These are phyloP conservation scores for Cryptococcus wingfieldii DNA, from an alignment of 1,284 basidiomycete genomes.

Conservation along the genomic window DNA sequence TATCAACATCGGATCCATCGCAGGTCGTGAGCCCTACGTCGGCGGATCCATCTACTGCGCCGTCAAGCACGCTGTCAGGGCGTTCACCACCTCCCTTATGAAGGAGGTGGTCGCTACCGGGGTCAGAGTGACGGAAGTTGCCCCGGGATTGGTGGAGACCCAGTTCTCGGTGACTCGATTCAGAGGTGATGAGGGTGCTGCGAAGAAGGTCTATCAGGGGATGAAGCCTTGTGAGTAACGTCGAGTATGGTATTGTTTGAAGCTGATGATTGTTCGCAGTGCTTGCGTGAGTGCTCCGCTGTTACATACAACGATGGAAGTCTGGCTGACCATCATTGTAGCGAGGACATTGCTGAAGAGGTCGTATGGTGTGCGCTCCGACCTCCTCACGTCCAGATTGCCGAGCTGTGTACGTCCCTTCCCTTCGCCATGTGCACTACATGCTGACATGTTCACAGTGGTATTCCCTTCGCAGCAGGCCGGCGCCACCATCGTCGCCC, in stretches of 20 bases:
- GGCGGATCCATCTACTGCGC: slow-evolving; percentile 60
- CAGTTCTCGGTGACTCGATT: slow-evolving; percentile 79
- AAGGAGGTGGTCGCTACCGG: slow-evolving; percentile 83
- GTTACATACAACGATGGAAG: background rate
- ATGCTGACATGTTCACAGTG: slow-evolving; percentile 10
- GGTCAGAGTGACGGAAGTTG: slow-evolving; percentile 84
- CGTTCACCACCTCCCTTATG: slow-evolving; percentile 80
- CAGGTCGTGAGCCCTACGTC: slow-evolving; percentile 85
- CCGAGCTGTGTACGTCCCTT: slow-evolving; percentile 28
- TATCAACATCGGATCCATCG: slow-evolving; percentile 92
- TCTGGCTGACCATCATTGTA: slow-evolving; percentile 48
- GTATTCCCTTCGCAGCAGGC: slow-evolving; percentile 38
- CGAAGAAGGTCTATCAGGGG: slow-evolving; percentile 82
- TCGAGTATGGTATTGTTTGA: too few relatives aligned
- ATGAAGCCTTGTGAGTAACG: slow-evolving; percentile 51
- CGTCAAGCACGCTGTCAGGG: slow-evolving; percentile 63
- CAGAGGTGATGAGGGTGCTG: slow-evolving; percentile 72
- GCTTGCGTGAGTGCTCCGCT: background rate
- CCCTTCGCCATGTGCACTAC: background rate
- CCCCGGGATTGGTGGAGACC: slow-evolving; percentile 59
- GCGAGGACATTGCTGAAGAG: slow-evolving; percentile 88
- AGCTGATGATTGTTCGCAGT: background rate
- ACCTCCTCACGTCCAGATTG: slow-evolving; percentile 31
- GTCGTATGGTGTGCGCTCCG: slow-evolving; percentile 64
- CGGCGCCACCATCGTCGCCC: slow-evolving; percentile 29